phyloP scores from a whole-genome alignment of 2,329 filamentous ascomycete genomes.

The Pseudocercospora macadamiae region DNA sequence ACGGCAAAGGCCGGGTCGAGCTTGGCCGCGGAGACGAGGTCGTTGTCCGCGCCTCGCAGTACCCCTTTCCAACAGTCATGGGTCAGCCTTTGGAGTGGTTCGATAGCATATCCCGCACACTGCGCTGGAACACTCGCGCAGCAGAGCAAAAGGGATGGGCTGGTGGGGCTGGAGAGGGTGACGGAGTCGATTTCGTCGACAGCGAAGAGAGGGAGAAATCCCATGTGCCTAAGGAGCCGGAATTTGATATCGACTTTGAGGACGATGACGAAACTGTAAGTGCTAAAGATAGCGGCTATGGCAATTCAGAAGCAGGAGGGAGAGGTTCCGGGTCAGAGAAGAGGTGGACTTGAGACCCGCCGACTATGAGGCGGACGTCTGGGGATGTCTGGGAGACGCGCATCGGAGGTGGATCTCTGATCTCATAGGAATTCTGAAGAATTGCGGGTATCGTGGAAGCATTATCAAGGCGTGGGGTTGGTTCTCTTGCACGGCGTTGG shows the following conservation, averaged over 20 bases:
- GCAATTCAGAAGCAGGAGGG: slow-evolving; percentile 22
- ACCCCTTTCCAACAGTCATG: slow-evolving; percentile 95
- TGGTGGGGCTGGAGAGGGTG: slow-evolving; percentile 55
- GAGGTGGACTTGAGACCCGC: slow-evolving; percentile 19
- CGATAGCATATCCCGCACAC: slow-evolving; percentile 85
- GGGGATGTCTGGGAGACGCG: not conserved
- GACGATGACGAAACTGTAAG: slow-evolving; percentile 50
- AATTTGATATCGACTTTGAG: slow-evolving; percentile 96
- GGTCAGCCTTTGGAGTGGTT: slow-evolving; percentile 94
- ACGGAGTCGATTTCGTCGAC: slow-evolving; percentile 32
- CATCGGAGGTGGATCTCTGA: not conserved
- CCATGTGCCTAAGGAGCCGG: slow-evolving; percentile 48
- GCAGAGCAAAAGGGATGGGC: slow-evolving; percentile 88
- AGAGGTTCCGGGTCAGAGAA: slow-evolving; percentile 23
- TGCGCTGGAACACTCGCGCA: slow-evolving; percentile 93
- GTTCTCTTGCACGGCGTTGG: too few relatives aligned
- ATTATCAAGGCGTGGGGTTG: too few relatives aligned
- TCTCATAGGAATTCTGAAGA: not conserved
- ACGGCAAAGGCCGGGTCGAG: slow-evolving; percentile 94
- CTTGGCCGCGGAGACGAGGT: slow-evolving; percentile 92
- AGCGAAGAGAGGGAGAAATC: slow-evolving; percentile 47
- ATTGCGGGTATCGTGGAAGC: not conserved
- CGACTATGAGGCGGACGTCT: not conserved
- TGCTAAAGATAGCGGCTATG: slow-evolving; percentile 37
- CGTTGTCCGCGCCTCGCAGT: slow-evolving; percentile 92